Base-by-base conservation (phyloP, 2,329 filamentous ascomycete species). In the Nakataea oryzae region DNA sequence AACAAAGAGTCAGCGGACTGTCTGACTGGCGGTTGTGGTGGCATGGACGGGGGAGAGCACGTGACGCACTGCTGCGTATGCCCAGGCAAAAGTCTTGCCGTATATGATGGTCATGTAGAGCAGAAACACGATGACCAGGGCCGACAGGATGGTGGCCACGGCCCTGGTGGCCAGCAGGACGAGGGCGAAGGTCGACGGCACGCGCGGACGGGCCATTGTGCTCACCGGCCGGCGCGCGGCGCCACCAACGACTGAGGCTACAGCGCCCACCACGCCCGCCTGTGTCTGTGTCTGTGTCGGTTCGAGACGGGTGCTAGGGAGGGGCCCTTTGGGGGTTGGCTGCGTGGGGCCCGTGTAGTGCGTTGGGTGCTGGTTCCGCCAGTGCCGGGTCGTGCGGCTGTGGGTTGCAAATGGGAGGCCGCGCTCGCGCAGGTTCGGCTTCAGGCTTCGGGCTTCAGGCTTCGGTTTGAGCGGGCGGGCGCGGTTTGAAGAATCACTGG, bases 31-130 rank as follows among this genome's bases (percentile, higher is more conserved):
- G 58, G 21, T 41, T 34, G 11, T 7, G 29, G n/a, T 21, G 21
- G 24, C 5, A 24, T 2, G 11, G 12, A 2, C n/a, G 12, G 26
- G 8, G 34, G 56, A 41, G 2, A 28, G 6, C 17, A 28, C 24
- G n/a, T 2, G 27, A 61, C 59, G 2, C 34, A 61, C 59, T 12
- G 59, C 59, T 1, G 54, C 27, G 30, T 61, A 61, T 17, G 59
- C 55, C 59, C 59, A 61, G 24, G 59, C 30, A 61, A 61, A 61
- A 5, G 59, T 61, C 59, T 54, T 54, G 17, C 27, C 27, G 17
- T 47, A 55, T n/a, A 41, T 41, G 12, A 57, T 57, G 9, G 41
- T 61, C 54, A 61, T 61, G 59, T 61, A 61, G 3, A 61, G 54
- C 54, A 61, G 21, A 30, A 61, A 61, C n/a, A 61, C 27, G 59